Percentiles rank a stretch among this genome's conserved stretches.
These are phyloP conservation scores for Pneumocystis sp. DNA, from an alignment of 1,139 yeast genomes.

Conservation along the genomic window DNA sequence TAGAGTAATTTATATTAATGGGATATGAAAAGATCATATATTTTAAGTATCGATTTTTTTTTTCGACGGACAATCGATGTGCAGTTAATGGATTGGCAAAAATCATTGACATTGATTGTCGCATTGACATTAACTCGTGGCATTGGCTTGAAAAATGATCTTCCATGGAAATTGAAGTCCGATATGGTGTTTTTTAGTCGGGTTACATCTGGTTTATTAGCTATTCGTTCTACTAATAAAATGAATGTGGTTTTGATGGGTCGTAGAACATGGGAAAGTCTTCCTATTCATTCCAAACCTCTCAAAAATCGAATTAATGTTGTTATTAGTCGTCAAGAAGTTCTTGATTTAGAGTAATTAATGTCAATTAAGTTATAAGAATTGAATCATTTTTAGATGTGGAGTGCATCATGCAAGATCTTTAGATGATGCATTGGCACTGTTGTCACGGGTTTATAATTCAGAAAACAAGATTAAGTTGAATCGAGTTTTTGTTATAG, in stretches of 20 bases:
- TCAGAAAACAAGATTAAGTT: constrained; percentile 1
- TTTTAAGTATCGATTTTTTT: not conserved
- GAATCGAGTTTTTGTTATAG: constrained; percentile 54
- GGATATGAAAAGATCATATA: not conserved
- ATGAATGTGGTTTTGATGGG: constrained; percentile 90
- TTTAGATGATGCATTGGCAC: not conserved
- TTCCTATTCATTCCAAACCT: constrained; percentile 74
- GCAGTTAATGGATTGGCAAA: not conserved
- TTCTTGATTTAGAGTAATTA: constrained; percentile 10
- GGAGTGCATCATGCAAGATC: not conserved
- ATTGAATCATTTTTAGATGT: constrained; percentile 3
- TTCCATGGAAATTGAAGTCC: constrained; percentile 77
- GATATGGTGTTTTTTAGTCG: constrained; percentile 77
- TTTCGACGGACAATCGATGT: not conserved
- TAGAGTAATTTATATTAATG: not conserved
- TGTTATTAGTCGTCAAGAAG: constrained; percentile 41
- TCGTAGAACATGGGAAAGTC: constrained; percentile 87
- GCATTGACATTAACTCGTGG: constrained; percentile 71
- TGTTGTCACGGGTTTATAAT: not conserved
- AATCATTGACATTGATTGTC: constrained; percentile 32
- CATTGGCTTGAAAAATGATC: constrained; percentile 62
- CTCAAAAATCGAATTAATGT: constrained; percentile 61
- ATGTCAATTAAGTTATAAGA: not conserved
- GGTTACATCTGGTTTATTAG: constrained; percentile 39
- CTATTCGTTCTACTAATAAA: constrained; percentile 15